phyloP scores from a whole-genome alignment of 2,329 filamentous ascomycete genomes.

The Fonsecaea multimorphosa region DNA sequence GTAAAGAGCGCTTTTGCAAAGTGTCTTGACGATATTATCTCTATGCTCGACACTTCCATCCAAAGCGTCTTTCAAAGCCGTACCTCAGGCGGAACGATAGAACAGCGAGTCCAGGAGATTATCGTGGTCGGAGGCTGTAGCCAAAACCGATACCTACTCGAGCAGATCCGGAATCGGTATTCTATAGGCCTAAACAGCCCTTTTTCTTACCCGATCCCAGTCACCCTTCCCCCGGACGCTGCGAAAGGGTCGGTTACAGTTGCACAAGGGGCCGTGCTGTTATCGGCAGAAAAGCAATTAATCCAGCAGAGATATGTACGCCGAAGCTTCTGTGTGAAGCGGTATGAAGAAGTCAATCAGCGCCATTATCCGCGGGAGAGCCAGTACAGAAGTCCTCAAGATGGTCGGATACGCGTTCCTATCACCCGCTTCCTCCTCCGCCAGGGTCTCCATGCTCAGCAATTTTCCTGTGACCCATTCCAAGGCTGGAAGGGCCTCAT shows the following conservation, averaged over 20 bases:
- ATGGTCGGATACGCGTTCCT: neutral
- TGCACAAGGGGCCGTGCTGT: neutral
- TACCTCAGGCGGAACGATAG: neutral
- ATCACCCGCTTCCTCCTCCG: conserved; percentile 1
- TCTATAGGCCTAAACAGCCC: neutral
- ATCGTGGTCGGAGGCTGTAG: conserved; percentile 16
- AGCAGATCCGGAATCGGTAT: conserved; percentile 5
- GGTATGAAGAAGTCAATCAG: neutral
- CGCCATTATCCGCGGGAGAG: neutral
- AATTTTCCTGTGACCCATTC: neutral
- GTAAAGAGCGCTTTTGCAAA: neutral
- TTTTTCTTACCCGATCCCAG: neutral
- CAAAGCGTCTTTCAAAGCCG: neutral
- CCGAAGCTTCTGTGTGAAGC: neutral
- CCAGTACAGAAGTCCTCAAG: neutral
- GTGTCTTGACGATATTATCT: neutral
- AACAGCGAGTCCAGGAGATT: neutral
- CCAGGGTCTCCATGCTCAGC: neutral
- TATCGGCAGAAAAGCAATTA: neutral
- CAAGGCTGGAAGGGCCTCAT: conserved; percentile 1
- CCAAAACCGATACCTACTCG: conserved; percentile 2
- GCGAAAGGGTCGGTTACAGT: neutral
- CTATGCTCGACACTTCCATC: conserved; percentile 2
- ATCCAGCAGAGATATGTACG: neutral
- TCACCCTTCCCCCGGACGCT: neutral